A percentile compares a stretch with the other conserved stretches of the same genome.
Conservation (phyloP, 2,329 filamentous ascomycete genomes). For the Dissoconium aciculare region DNA sequence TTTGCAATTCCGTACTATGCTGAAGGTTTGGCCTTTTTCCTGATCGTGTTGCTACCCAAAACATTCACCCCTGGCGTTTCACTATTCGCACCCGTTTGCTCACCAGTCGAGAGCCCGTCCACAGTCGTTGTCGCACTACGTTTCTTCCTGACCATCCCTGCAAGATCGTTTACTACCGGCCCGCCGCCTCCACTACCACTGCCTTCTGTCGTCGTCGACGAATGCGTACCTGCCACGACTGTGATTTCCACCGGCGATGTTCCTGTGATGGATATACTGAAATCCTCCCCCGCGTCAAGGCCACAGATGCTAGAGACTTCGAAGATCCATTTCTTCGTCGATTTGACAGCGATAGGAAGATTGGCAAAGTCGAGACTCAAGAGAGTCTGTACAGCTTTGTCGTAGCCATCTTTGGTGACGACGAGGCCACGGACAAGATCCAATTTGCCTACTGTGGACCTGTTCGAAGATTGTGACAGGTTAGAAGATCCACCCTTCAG, state of each 20-base stretch:
- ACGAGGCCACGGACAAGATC: constrained; percentile 11
- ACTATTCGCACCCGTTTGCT: no score
- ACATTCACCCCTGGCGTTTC: constrained; percentile 31
- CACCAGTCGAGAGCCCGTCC: no score
- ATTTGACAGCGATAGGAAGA: constrained; percentile 45
- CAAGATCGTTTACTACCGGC: constrained; percentile 18
- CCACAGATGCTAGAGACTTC: constrained; percentile 38
- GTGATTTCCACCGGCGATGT: no score
- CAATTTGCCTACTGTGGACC: constrained; percentile 8
- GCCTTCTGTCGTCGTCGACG: no score
- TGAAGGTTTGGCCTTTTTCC: constrained; percentile 41
- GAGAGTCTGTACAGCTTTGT: constrained; percentile 41
- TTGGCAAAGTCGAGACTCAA: constrained; percentile 61
- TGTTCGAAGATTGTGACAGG: constrained; percentile 11
- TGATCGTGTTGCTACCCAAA: constrained; percentile 35
- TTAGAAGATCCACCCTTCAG: constrained; percentile 18
- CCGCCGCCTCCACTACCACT: neutral
- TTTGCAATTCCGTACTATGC: no score
- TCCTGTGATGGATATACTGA: constrained; percentile 12
- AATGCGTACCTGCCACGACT: no score
- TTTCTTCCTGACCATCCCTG: constrained; percentile 36
- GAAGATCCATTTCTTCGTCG: constrained; percentile 54
- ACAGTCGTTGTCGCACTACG: constrained; percentile 32
- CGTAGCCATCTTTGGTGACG: constrained; percentile 24
- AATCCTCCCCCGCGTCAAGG: constrained; percentile 9